Conservation (phyloP, 192 early-diverging fungal species). For the Pilaira anomala region DNA sequence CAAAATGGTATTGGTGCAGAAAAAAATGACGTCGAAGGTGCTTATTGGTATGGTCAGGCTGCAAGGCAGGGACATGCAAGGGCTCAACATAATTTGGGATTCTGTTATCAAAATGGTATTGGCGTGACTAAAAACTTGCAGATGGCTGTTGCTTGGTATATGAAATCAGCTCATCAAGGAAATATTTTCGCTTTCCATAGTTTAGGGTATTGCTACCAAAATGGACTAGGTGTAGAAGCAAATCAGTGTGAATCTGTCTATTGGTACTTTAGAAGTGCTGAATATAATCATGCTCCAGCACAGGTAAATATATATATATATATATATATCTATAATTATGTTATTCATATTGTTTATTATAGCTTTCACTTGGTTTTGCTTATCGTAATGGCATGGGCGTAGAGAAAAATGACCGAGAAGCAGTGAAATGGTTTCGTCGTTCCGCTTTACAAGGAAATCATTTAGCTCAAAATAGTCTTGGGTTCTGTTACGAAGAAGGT, state of each 20-base stretch:
- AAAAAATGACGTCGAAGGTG: conserved; percentile 46
- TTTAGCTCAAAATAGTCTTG: conserved; percentile 67
- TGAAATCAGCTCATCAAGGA: conserved; percentile 44
- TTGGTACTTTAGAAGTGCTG: conserved; percentile 55
- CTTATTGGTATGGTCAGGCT: conserved; percentile 58
- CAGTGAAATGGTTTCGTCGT: conserved; percentile 54
- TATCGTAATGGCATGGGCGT: conserved; percentile 60
- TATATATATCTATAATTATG: no score
- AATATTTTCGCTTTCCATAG: conserved; percentile 59
- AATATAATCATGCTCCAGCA: conserved; percentile 53
- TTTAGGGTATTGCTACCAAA: conserved; percentile 58
- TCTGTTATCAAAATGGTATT: conserved; percentile 85
- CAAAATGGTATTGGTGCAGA: conserved; percentile 58
- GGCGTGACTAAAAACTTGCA: conserved; percentile 58
- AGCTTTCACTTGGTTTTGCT: conserved; percentile 54
- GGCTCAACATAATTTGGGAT: conserved; percentile 68
- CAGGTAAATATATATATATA: conserved; percentile 16
- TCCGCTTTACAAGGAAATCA: conserved; percentile 50
- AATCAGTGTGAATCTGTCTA: conserved; percentile 52
- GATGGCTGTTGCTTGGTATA: conserved; percentile 53
- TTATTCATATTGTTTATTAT: no score
- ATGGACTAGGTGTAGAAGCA: conserved; percentile 51
- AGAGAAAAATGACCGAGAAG: conserved; percentile 43
- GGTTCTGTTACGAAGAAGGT: conserved; percentile 80
- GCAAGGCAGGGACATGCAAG: conserved; percentile 57